Evolutionary conservation across 495 filamentous ascomycete species (phyloP), one percentile per base, ranked within the genome.

Genomic region (Oleoguttula mirabilis): DNA sequence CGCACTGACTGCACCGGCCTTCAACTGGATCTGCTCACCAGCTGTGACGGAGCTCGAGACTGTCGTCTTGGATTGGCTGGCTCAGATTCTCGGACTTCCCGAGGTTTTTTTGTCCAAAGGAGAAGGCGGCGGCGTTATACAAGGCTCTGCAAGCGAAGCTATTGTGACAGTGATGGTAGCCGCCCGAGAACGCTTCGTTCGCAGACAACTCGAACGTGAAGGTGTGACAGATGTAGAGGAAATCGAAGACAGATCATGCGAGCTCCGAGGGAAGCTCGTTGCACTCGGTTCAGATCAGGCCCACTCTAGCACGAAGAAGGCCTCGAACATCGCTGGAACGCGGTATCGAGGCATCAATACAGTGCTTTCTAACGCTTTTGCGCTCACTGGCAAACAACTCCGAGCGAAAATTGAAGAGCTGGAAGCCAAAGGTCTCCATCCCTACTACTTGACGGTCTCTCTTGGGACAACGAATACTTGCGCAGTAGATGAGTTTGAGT

Each of bases 31-130:
- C 36, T 95, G 88, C 60, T 86, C 80, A 2, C 90, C 90, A 1
- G 90, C 82, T 15, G 79, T 90, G n/a, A 98, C 90, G 3, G 90
- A 98, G 57, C 70, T 98, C 32, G 90, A 98, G 66, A 95, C 90
- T 0, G 76, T 93, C 33, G 81, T 94, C 23, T 71, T 96, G 48
- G 90, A 95, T 62, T 96, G 88, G 88, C 62, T 96, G 14, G 83
- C 79, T 17, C 72, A 80, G 49, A 65, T 83, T 10, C 60, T 95
- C 25, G 72, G 60, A 11, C 67, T 96, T 11, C 87, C 88, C 0
- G 60, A 68, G 8, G 82, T 77, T 55, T 95, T 80, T 55, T 65
- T 87, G 14, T 90, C 82, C 21, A 78, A 77, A 0, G 79, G 77
- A 0, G 68, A 80, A 45, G 87, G 87, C 24, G 87, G 87, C 4